phyloP scores from a whole-genome alignment of 2,329 filamentous ascomycete species.

The Aspergillus awamori region DNA sequence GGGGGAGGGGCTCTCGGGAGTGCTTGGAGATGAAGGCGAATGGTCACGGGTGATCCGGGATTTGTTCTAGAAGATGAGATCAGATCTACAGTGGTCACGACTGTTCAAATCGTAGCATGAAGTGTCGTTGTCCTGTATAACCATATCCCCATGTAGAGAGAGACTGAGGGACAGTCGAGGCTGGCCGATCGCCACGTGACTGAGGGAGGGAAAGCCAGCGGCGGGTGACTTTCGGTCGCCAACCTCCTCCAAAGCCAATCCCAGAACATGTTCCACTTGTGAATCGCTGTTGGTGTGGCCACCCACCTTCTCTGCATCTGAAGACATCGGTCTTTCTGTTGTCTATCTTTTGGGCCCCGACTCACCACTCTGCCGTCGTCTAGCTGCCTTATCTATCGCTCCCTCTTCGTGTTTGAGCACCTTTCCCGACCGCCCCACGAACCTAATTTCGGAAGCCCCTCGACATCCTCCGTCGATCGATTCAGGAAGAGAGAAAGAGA shows the following conservation, averaged over 20 bases:
- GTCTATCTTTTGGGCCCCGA: not conserved
- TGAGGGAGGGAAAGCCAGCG: not conserved
- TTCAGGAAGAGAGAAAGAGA: slow-evolving; percentile 7
- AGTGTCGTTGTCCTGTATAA: too few species aligned
- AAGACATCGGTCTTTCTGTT: not conserved
- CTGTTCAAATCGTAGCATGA: not conserved
- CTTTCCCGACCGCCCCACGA: slow-evolving; percentile 30
- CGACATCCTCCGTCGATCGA: slow-evolving; percentile 27
- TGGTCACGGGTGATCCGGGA: slow-evolving; percentile 62
- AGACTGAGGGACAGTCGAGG: not conserved
- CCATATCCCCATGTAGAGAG: too few species aligned
- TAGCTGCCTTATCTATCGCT: not conserved
- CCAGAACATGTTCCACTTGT: slow-evolving; percentile 5
- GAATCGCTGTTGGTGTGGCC: slow-evolving; percentile 4
- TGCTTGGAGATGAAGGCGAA: slow-evolving; percentile 61
- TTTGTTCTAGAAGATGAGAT: slow-evolving; percentile 50
- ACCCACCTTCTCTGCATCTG: not conserved
- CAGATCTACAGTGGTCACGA: not conserved
- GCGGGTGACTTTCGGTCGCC: slow-evolving; percentile 2
- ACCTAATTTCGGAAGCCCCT: slow-evolving; percentile 31
- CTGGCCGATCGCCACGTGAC: not conserved
- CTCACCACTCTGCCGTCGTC: not conserved
- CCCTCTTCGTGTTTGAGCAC: not conserved
- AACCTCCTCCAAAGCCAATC: slow-evolving; percentile 2
- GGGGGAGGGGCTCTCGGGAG: slow-evolving; percentile 47